These are phyloP conservation scores for Periconia digitata DNA, from an alignment of 2,329 filamentous ascomycete species.

Conservation along the genomic window DNA sequence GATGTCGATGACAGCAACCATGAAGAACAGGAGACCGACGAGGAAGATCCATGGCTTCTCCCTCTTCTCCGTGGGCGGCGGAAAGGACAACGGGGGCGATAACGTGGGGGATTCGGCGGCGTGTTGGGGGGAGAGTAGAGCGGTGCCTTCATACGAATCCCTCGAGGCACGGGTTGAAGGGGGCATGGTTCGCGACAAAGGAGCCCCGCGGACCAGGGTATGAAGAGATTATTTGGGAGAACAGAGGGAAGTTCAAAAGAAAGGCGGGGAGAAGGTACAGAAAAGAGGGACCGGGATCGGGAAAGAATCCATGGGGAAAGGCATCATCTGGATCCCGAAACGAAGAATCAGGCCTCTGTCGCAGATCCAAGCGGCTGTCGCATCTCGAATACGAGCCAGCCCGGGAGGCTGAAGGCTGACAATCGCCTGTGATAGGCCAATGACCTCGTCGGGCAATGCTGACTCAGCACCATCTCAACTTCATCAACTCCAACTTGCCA, in stretches of 20 bases:
- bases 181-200: not conserved
- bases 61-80: conserved; percentile 3
- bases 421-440: no score
- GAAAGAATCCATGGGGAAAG: no score
- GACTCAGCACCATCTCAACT: not conserved
- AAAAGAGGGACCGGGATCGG: no score
- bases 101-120: not conserved
- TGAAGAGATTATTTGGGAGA: not conserved
- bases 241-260: no score
- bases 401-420: no score
- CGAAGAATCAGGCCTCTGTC: no score
- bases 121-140: conserved; percentile 18
- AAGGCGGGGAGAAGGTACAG: no score
- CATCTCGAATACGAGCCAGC: no score
- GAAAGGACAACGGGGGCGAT: not conserved
- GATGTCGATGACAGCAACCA: conserved; percentile 50
- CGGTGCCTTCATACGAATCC: not conserved
- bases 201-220: not conserved
- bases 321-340: no score
- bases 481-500: not conserved
- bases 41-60: conserved; percentile 37
- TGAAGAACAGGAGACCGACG: conserved; percentile 39
- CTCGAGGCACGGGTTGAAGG: not conserved
- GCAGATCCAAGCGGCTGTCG: no score
- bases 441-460: no score